Percentiles rank a stretch among this genome's conserved stretches.
phyloP scores from a whole-genome alignment of 2,329 filamentous ascomycete species.

The Penicillium concentricum region DNA sequence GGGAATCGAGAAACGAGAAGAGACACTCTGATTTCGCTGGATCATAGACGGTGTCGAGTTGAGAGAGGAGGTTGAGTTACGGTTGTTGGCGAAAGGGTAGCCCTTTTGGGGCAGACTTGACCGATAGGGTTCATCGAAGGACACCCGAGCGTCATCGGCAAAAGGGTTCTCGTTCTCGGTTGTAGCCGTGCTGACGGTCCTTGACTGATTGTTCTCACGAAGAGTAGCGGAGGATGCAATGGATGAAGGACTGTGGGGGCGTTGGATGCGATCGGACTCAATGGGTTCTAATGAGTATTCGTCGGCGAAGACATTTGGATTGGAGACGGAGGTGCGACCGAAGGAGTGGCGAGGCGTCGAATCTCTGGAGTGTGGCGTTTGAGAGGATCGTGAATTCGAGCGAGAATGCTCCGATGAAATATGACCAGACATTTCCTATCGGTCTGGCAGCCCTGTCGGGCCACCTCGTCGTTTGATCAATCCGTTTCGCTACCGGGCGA shows the following conservation, averaged over 20 bases:
- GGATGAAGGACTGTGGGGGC: conserved; percentile 33
- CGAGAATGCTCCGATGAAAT: conserved; percentile 38
- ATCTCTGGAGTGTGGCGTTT: conserved; percentile 27
- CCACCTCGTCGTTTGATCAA: conserved; percentile 33
- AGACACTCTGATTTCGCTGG: conserved; percentile 45
- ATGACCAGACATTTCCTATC: conserved; percentile 41
- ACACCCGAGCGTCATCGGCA: conserved; percentile 35
- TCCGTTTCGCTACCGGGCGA: conserved; percentile 23
- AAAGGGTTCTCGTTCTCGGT: conserved; percentile 36
- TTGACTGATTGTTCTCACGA: conserved; percentile 28
- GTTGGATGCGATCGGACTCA: conserved; percentile 34
- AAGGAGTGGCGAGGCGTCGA: conserved; percentile 33
- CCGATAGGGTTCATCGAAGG: conserved; percentile 33
- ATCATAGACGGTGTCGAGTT: conserved; percentile 34
- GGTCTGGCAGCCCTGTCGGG: conserved; percentile 40
- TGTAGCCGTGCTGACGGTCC: conserved; percentile 22
- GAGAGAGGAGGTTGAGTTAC: conserved; percentile 33
- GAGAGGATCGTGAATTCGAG: conserved; percentile 34
- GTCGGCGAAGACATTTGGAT: conserved; percentile 50
- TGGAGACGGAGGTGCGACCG: conserved; percentile 34
- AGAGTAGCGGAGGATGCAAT: conserved; percentile 35
- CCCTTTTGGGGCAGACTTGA: conserved; percentile 40
- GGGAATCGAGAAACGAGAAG: conserved; percentile 47
- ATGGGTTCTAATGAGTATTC: conserved; percentile 48
- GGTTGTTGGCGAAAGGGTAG: conserved; percentile 27